These are phyloP conservation scores for Tillandsia leiboldiana DNA, from an alignment of 176 grass and related monocot species.

Conservation along the genomic window DNA sequence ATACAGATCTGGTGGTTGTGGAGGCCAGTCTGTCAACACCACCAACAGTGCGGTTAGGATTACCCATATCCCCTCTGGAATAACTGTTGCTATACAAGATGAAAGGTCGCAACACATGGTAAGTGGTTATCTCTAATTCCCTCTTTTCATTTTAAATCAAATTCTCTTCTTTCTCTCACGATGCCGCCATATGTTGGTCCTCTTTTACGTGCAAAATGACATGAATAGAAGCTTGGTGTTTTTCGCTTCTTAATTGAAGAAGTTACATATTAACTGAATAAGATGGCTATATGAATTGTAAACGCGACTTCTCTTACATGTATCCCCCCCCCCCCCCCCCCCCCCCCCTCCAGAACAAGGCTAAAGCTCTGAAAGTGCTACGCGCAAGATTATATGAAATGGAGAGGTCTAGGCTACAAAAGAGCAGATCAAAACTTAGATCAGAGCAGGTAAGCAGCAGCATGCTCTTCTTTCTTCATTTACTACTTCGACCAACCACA, in stretches of 20 bases:
- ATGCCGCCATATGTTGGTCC: no score
- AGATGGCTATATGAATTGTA: no score
- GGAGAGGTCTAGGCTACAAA: constrained; percentile 65
- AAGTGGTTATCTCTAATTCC: neutral
- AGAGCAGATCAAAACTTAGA: constrained; percentile 74
- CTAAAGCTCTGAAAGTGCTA: constrained; percentile 86
- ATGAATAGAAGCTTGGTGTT: no score
- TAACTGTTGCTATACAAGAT: constrained; percentile 83
- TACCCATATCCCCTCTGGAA: constrained; percentile 85
- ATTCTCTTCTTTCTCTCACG: neutral
- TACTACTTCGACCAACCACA: neutral
- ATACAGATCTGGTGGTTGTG: constrained; percentile 67
- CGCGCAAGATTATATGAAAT: constrained; percentile 77
- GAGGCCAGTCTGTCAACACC: constrained; percentile 92
- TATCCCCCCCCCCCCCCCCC: neutral
- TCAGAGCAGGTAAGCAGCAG: constrained; percentile 45
- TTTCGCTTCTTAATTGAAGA: no score
- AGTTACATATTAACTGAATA: no score
- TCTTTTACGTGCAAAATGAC: no score
- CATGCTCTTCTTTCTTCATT: constrained; percentile 4
- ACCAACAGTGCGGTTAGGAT: constrained; percentile 92
- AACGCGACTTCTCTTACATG: neutral
- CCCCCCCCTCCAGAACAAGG: constrained; percentile 54
- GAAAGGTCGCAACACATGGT: constrained; percentile 99
- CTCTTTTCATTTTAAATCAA: neutral